These are phyloP conservation scores for Botryotinia narcissicola DNA, from an alignment of 2,329 filamentous ascomycete species.

Conservation along the genomic window DNA sequence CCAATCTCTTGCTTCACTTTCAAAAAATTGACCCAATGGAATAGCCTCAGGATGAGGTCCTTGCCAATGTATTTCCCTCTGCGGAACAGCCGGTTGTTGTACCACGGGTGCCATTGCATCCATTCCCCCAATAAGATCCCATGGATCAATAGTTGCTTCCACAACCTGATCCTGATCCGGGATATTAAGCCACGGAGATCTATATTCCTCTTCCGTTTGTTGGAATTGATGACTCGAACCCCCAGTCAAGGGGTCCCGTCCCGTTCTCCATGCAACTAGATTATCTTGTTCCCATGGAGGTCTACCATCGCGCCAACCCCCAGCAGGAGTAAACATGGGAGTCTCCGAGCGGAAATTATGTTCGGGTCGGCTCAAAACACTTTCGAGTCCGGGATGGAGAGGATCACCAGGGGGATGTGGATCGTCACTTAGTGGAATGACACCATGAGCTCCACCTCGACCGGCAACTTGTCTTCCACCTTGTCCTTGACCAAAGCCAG, in stretches of 20 bases:
- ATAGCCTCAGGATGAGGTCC: neutral
- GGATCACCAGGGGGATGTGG: neutral
- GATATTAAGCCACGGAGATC: neutral
- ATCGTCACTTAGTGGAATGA: neutral
- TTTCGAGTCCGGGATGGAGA: neutral
- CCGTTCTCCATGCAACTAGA: neutral
- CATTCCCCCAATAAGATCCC: neutral
- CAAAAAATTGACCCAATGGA: neutral
- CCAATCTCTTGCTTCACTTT: neutral
- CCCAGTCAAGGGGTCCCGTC: neutral
- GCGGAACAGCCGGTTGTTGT: neutral
- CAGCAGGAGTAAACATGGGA: neutral
- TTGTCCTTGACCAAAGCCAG: neutral
- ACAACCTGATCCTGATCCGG: neutral
- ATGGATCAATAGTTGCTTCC: neutral
- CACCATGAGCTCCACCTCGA: neutral
- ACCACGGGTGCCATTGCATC: neutral
- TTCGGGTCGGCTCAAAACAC: neutral
- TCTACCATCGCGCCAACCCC: neutral
- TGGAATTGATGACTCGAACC: neutral
- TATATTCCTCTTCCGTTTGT: neutral
- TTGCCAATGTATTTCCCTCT: neutral
- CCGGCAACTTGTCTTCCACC: too few relatives aligned
- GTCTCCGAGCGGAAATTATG: neutral
- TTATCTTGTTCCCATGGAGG: neutral